Percentiles rank a stretch among this genome's conserved stretches.
Conservation (phyloP, 139 green algal genomes). For the Nannochloris sp. region DNA sequence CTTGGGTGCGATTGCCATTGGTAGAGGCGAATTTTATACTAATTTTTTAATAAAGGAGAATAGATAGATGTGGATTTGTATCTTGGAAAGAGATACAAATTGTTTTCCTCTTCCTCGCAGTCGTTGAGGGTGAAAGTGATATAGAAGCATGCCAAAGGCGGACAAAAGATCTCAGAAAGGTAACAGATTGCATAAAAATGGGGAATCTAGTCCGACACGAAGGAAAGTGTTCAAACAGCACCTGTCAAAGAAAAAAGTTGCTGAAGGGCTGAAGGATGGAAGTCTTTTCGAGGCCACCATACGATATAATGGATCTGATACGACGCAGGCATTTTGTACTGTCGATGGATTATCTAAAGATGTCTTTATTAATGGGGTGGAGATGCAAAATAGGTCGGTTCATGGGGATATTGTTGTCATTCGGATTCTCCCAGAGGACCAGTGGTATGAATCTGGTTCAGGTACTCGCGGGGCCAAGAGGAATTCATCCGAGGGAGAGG, state of each 20-base stretch:
- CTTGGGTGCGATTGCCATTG: too few species aligned
- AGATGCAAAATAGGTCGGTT: conserved; percentile 54
- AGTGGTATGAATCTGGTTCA: neutral
- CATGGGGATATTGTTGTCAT: conserved; percentile 80
- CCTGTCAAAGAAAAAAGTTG: neutral
- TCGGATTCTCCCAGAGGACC: conserved; percentile 34
- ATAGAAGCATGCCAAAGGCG: neutral
- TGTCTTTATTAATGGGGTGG: conserved; percentile 39
- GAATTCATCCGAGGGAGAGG: too few species aligned
- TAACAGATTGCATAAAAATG: too few species aligned
- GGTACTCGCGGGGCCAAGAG: too few species aligned
- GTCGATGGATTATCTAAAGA: conserved; percentile 55
- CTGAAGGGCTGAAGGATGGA: neutral
- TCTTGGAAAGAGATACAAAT: too few species aligned
- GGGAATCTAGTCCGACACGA: too few species aligned
- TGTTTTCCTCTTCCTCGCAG: neutral
- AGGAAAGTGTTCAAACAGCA: neutral
- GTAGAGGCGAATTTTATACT: too few species aligned
- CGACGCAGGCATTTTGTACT: conserved; percentile 45
- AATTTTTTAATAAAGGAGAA: too few species aligned
- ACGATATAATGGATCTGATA: conserved; percentile 4
- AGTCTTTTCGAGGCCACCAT: conserved; percentile 4
- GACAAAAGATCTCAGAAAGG: neutral
- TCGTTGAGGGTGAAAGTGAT: neutral
- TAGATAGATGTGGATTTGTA: too few species aligned